phyloP scores from a whole-genome alignment of 805 yeast species.

The Suhomyces canberraensis region DNA sequence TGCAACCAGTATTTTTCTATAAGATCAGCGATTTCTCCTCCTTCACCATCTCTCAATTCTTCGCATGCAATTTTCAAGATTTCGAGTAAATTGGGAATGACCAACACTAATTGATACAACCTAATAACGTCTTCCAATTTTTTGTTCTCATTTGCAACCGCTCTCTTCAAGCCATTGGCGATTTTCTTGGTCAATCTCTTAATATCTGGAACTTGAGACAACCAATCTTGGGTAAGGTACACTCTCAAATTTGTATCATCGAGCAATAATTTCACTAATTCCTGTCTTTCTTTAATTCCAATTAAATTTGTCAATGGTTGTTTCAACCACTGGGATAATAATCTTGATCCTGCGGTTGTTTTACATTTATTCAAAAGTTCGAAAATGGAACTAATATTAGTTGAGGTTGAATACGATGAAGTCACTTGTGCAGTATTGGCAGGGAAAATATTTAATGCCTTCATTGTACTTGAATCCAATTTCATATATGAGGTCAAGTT shows the following conservation, averaged over 20 bases:
- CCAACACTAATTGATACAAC: conserved; percentile 72
- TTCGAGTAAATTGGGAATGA: conserved; percentile 65
- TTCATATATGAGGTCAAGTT: conserved; percentile 81
- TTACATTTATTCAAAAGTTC: conserved; percentile 87
- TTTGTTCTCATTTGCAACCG: conserved; percentile 43
- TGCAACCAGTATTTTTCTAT: conserved; percentile 53
- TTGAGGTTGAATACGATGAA: conserved; percentile 4
- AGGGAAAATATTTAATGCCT: conserved; percentile 85
- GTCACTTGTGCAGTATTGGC: conserved; percentile 14
- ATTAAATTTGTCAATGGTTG: conserved; percentile 77
- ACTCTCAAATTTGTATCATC: conserved; percentile 67
- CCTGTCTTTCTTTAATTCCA: conserved; percentile 66
- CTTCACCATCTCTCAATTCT: conserved; percentile 25
- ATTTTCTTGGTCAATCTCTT: conserved; percentile 72
- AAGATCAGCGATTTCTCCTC: conserved; percentile 41
- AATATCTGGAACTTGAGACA: conserved; percentile 78
- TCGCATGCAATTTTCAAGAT: conserved; percentile 45
- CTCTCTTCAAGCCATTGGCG: conserved; percentile 25
- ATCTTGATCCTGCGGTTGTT: conserved; percentile 82
- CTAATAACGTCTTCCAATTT: conserved; percentile 86
- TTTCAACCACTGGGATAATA: conserved; percentile 90
- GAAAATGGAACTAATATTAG: conserved; percentile 52
- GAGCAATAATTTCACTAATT: conserved; percentile 70
- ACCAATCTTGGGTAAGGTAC: conserved; percentile 60
- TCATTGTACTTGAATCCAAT: conserved; percentile 84